Evolutionary conservation across 106 monocot species (phyloP).

Genomic region (Dioscorea alata): DNA sequence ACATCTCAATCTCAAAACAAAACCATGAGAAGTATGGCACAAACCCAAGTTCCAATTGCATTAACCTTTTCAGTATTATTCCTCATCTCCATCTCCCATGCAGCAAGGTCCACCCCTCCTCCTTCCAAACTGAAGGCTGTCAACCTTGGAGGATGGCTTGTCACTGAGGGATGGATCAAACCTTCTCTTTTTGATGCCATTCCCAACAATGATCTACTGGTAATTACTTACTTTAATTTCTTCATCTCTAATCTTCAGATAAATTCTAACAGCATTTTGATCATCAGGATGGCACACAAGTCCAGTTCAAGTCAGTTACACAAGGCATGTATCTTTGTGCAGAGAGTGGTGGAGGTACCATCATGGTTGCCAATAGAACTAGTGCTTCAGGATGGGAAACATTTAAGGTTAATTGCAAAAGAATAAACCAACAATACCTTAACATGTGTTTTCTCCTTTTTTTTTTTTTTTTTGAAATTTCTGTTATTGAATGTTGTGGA

Average conservation of each 20-base stretch:
- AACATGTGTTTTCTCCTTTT: too few relatives aligned
- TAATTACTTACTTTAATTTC: constrained; percentile 2
- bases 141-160: constrained; percentile 85
- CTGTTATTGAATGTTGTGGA: neutral
- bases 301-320: constrained; percentile 26
- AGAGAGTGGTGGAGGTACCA: constrained; percentile 28
- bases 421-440: too few relatives aligned
- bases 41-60: too few relatives aligned
- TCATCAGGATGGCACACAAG: constrained; percentile 27
- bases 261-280: neutral
- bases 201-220: constrained; percentile 61
- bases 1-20: too few relatives aligned
- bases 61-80: neutral
- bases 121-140: constrained; percentile 34
- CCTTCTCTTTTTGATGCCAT: constrained; percentile 76
- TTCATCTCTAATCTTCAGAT: neutral
- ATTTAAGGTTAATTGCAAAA: constrained; percentile 16
- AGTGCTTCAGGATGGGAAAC: constrained; percentile 37
- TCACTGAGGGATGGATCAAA: constrained; percentile 79
- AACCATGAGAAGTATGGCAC: too few relatives aligned
- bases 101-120: constrained; percentile 4
- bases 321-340: constrained; percentile 27
- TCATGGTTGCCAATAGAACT: constrained; percentile 27
- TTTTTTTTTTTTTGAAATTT: neutral
- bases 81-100: neutral